These are phyloP conservation scores for Tuctoria greenei DNA, from an alignment of 176 grass and related monocot species.

Conservation along the genomic window DNA sequence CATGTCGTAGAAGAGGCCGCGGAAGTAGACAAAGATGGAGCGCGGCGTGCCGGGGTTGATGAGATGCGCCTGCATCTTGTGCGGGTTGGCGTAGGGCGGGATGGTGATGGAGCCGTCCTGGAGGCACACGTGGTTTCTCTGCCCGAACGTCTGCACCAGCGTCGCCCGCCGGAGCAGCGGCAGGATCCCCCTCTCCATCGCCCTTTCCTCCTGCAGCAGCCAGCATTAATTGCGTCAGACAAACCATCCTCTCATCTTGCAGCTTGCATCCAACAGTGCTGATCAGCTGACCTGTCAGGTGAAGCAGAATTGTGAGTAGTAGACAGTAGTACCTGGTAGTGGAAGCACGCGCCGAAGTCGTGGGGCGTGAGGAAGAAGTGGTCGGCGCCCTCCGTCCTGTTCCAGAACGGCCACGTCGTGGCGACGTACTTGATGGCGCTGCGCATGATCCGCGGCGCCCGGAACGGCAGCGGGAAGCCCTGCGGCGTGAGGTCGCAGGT, in stretches of 20 bases:
- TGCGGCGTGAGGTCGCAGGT: constrained; percentile 60
- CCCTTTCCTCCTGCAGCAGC: constrained; percentile 44
- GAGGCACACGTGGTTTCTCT: constrained; percentile 61
- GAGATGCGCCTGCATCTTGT: constrained; percentile 56
- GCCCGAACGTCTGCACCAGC: constrained; percentile 69
- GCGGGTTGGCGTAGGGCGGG: constrained; percentile 61
- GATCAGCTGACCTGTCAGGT: too few relatives aligned
- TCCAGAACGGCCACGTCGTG: constrained; percentile 61
- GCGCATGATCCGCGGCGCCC: constrained; percentile 63
- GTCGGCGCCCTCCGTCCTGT: constrained; percentile 52
- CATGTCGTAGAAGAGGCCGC: constrained; percentile 58
- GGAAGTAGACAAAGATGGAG: constrained; percentile 72
- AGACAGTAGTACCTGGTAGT: constrained; percentile 40
- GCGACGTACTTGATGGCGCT: constrained; percentile 55
- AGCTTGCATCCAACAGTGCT: too few relatives aligned
- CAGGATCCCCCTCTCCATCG: constrained; percentile 53
- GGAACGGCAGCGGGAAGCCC: constrained; percentile 62
- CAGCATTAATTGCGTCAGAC: too few relatives aligned
- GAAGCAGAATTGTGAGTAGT: too few relatives aligned
- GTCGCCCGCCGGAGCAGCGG: constrained; percentile 52
- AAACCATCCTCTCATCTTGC: too few relatives aligned
- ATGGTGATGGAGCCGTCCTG: constrained; percentile 56
- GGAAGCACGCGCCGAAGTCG: constrained; percentile 64
- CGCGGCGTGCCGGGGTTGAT: constrained; percentile 53
- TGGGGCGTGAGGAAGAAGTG: constrained; percentile 61